These are phyloP conservation scores for Pseudozyma tsukubaensis DNA, from an alignment of 1,284 basidiomycete genomes.

Conservation along the genomic window DNA sequence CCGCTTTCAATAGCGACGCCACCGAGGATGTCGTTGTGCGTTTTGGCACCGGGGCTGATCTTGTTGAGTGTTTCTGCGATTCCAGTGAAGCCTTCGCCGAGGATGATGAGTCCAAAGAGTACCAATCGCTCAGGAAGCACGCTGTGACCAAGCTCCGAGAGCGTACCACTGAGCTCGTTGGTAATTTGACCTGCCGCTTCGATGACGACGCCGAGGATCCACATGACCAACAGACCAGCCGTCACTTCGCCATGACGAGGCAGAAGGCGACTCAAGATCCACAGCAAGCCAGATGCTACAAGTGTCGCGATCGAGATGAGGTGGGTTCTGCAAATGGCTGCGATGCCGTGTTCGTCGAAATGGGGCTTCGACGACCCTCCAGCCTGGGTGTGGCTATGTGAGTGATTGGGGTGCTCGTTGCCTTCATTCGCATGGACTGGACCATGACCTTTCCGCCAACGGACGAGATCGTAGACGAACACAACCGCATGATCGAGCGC, in stretches of 20 bases:
- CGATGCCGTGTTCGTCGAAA: not conserved
- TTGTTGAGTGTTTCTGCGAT: slow-evolving; percentile 41
- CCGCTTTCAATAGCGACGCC: slow-evolving; percentile 29
- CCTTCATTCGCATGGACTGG: not conserved
- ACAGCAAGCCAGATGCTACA: slow-evolving; percentile 31
- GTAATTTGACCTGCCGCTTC: slow-evolving; percentile 26
- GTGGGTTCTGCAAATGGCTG: slow-evolving; percentile 12
- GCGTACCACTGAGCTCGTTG: slow-evolving; percentile 28
- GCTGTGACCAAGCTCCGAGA: slow-evolving; percentile 23
- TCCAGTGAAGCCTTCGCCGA: slow-evolving; percentile 48
- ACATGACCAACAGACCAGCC: slow-evolving; percentile 37
- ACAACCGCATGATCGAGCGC: slow-evolving; percentile 26
- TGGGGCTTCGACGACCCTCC: not conserved
- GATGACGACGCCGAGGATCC: slow-evolving; percentile 36
- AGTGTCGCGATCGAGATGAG: slow-evolving; percentile 29
- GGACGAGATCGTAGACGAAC: slow-evolving; percentile 11
- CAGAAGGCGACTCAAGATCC: slow-evolving; percentile 38
- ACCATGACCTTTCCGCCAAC: slow-evolving; percentile 5
- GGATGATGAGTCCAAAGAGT: slow-evolving; percentile 46
- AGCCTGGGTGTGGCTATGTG: not conserved
- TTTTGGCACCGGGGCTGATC: slow-evolving; percentile 42
- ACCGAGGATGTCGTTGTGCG: slow-evolving; percentile 3
- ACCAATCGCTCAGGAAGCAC: slow-evolving; percentile 39
- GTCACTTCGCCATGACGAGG: slow-evolving; percentile 14
- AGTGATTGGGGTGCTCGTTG: not conserved